These are phyloP conservation scores for Aeschynomene evenia DNA, from an alignment of 306 rosid species.

Conservation along the genomic window DNA sequence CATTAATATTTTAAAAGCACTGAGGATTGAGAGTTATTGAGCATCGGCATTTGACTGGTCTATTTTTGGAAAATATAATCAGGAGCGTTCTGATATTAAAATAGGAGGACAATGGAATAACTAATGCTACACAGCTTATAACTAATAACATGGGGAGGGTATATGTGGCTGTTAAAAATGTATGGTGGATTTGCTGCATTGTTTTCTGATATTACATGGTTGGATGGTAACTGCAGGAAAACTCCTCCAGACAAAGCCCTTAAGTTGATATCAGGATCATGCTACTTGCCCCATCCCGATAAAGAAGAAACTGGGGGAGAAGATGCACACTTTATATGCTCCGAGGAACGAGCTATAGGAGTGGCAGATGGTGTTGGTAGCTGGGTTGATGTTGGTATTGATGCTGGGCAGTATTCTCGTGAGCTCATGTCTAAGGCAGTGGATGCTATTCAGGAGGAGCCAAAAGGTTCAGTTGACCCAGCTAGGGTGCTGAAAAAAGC, in stretches of 20 bases:
- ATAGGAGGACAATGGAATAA: too few relatives aligned
- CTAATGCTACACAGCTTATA: background rate
- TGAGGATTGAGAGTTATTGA: too few relatives aligned
- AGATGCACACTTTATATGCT: conserved; percentile 81
- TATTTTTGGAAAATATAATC: too few relatives aligned
- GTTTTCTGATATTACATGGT: conserved; percentile 12
- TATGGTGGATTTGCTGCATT: background rate
- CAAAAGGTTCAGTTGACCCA: conserved; percentile 74
- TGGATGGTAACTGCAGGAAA: conserved; percentile 47
- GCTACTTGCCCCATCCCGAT: conserved; percentile 79
- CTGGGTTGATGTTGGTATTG: conserved; percentile 75
- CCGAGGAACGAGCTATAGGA: conserved; percentile 72
- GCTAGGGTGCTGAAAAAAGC: conserved; percentile 79
- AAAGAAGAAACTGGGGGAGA: conserved; percentile 86
- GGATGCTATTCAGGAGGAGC: conserved; percentile 63
- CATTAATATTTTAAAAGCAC: background rate
- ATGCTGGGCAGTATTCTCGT: conserved; percentile 66
- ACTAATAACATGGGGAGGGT: background rate
- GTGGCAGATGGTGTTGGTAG: conserved; percentile 93
- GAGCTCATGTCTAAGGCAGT: conserved; percentile 78
- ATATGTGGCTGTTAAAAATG: background rate
- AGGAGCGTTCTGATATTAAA: too few relatives aligned
- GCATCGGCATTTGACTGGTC: background rate
- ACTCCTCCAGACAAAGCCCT: conserved; percentile 46
- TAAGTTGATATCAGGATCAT: conserved; percentile 66